phyloP scores from a whole-genome alignment of 352 stramenopile species.

The Hyaloperonospora arabidopsidis region DNA sequence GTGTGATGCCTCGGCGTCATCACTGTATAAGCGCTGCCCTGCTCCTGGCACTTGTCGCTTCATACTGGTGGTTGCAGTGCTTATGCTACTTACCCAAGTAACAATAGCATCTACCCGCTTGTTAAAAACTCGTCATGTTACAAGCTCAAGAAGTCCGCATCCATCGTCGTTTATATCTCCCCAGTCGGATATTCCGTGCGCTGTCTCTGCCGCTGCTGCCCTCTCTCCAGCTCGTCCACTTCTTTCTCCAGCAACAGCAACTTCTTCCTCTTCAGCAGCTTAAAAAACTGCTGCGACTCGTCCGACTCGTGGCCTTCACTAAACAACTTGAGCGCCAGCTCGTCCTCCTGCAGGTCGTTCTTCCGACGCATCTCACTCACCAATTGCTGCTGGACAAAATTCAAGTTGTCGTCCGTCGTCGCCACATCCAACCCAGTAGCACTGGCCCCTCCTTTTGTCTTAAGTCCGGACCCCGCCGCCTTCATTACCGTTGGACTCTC shows the following conservation, averaged over 20 bases:
- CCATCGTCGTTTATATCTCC: not conserved
- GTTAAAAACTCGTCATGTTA: too few species aligned
- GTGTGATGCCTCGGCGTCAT: too few species aligned
- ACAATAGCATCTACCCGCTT: too few species aligned
- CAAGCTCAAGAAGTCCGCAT: too few species aligned
- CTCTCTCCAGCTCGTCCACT: constrained; percentile 14
- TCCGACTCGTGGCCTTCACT: constrained; percentile 7
- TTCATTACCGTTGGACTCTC: not conserved
- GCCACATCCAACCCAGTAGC: not conserved
- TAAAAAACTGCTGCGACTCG: constrained; percentile 17
- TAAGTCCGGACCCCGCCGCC: not conserved
- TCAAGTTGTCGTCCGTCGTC: not conserved
- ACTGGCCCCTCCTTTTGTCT: not conserved
- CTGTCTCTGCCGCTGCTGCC: constrained; percentile 13
- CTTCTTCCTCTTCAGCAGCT: constrained; percentile 20
- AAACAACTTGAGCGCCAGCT: constrained; percentile 10
- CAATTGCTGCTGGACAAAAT: not conserved
- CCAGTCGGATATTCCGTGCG: not conserved
- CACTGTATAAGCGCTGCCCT: too few species aligned
- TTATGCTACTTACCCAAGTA: too few species aligned
- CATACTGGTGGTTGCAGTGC: too few species aligned
- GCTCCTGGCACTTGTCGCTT: too few species aligned
- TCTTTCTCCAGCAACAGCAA: constrained; percentile 13
- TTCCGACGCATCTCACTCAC: constrained; percentile 7
- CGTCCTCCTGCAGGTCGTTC: constrained; percentile 6